A percentile compares a stretch with the other conserved stretches of the same genome.
These are phyloP conservation scores for Fragaria vesca DNA, from an alignment of 306 rosid genomes.

Conservation along the genomic window DNA sequence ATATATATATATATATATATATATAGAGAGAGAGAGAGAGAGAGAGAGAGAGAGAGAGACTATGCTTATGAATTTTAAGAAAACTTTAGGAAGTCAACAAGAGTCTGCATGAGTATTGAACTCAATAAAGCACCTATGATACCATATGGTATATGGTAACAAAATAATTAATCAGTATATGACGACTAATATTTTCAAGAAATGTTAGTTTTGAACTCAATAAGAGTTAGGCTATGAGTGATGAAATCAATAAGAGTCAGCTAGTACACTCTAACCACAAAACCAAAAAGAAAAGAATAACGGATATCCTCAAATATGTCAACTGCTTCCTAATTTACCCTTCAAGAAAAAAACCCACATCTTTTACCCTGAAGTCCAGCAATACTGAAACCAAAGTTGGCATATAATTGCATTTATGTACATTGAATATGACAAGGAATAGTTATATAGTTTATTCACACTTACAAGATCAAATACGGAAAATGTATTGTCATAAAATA, in stretches of 20 bases:
- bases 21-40: background rate
- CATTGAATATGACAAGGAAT: conserved; percentile 5
- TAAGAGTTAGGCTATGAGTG: background rate
- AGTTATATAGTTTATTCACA: conserved; percentile 20
- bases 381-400: background rate
- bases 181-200: background rate
- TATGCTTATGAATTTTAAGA: conserved; percentile 1
- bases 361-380: background rate
- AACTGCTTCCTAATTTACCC: background rate
- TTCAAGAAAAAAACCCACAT: too few species aligned
- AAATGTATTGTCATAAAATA: conserved; percentile 91
- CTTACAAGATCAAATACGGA: conserved; percentile 94
- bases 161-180: background rate
- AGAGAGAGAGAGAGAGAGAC: too few species aligned
- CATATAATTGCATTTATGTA: background rate
- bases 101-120: background rate
- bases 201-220: background rate
- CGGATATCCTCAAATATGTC: background rate
- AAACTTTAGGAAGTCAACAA: background rate
- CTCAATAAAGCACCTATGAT: background rate
- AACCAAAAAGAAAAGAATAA: background rate
- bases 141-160: background rate
- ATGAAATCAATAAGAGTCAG: conserved; percentile 1
- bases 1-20: too few species aligned
- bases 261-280: background rate